Conservation (phyloP, 495 filamentous ascomycete genomes). For the Xylaria longipes region DNA sequence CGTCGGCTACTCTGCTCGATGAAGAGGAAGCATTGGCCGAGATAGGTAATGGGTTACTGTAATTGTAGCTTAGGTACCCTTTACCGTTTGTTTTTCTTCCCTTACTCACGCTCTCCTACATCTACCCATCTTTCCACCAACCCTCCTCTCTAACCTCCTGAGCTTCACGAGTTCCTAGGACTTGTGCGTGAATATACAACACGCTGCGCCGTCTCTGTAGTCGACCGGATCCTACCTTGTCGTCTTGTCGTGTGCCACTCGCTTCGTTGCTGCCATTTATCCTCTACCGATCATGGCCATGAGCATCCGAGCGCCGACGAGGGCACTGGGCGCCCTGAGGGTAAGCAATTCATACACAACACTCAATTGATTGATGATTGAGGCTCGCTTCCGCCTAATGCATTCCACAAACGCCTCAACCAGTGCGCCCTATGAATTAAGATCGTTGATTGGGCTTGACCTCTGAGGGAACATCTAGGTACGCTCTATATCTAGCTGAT, state of each 20-base stretch:
- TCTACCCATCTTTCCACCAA: neutral
- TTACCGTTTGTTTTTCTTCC: neutral
- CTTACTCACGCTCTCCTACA: neutral
- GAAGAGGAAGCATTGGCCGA: constrained; percentile 19
- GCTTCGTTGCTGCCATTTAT: neutral
- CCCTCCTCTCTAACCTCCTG: neutral
- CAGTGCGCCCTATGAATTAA: neutral
- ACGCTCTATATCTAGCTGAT: neutral
- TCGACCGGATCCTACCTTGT: neutral
- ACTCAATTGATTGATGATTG: neutral
- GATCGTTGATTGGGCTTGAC: neutral
- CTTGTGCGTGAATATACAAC: neutral
- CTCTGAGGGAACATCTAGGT: neutral
- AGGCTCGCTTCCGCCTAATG: neutral
- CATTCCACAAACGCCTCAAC: neutral
- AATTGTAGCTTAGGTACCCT: neutral
- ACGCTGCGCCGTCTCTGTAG: neutral
- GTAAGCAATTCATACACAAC: constrained; percentile 43
- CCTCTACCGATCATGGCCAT: constrained; percentile 52
- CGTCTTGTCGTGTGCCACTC: neutral
- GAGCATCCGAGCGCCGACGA: constrained; percentile 54
- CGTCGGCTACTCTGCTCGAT: constrained; percentile 14
- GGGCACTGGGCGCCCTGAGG: constrained; percentile 55
- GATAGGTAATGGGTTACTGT: constrained; percentile 7
- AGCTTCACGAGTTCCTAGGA: neutral